These are phyloP conservation scores for Trametes villosa DNA, from an alignment of 768 basidiomycete species.

Conservation along the genomic window DNA sequence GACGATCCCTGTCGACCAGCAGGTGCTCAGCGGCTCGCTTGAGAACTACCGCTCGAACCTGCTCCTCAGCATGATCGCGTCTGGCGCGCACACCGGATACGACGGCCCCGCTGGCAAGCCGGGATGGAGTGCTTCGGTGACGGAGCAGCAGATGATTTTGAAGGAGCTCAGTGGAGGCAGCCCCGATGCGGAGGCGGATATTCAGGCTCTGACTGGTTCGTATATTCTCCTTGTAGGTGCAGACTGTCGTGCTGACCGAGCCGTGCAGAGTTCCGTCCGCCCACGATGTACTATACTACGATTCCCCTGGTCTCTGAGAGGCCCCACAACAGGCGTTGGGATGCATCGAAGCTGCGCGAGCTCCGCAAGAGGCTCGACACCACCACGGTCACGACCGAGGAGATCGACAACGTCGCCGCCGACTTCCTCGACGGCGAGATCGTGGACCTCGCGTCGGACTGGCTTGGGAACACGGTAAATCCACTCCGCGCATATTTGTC, in stretches of 20 bases:
- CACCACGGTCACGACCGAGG: slow-evolving; percentile 80
- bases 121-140: slow-evolving; percentile 73
- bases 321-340: slow-evolving; percentile 86
- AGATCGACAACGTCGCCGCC: slow-evolving; percentile 87
- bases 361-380: slow-evolving; percentile 93
- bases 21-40: slow-evolving; percentile 86
- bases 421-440: slow-evolving; percentile 95
- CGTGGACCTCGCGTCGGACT: slow-evolving; percentile 94
- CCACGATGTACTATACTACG: slow-evolving; percentile 94
- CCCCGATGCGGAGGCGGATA: slow-evolving; percentile 80
- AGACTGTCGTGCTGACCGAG: not conserved
- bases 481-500: not conserved
- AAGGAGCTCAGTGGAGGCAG: slow-evolving; percentile 83
- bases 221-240: not conserved
- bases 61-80: slow-evolving; percentile 84
- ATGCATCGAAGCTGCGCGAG: slow-evolving; percentile 91
- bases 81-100: slow-evolving; percentile 63
- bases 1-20: slow-evolving; percentile 90
- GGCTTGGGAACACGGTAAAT: slow-evolving; percentile 93
- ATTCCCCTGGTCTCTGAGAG: slow-evolving; percentile 91
- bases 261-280: slow-evolving; percentile 80
- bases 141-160: slow-evolving; percentile 98
- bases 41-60: slow-evolving; percentile 96
- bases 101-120: slow-evolving; percentile 66
- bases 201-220: slow-evolving; percentile 85